Base-by-base conservation (phyloP, 2,329 filamentous ascomycete species). In the Trichoderma semiorbis region DNA sequence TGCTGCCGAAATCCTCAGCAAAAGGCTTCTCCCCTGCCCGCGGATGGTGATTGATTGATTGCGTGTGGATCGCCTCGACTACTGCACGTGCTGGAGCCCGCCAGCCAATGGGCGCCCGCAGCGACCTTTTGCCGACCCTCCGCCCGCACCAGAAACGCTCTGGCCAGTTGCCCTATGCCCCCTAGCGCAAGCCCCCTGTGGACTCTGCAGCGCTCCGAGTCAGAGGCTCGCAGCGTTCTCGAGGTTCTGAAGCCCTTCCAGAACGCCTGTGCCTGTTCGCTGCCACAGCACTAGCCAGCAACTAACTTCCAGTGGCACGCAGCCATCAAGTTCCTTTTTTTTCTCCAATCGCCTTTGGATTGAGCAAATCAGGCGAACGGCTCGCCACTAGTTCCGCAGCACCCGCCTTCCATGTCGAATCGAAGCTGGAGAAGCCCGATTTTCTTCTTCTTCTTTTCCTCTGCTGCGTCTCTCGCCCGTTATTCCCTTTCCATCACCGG, bases 221-320 rank as follows among this genome's bases (percentile, higher is more conserved):
- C 66, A 69, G 55, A 50, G 62, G 39, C n/a, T 21, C 47, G 47
- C 47, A 24, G 47, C 62, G 21, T 65, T n/a, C n/a, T 53, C n/a
- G 10, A 53, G 28, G 63, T 71, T 71, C 69, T 65, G 53, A 60
- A 65, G 69, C 34, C 28, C 36, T 71, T 71, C 69, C 69, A 71
- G 69, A 71, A 71, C 60, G 47, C 61, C 30, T 24, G 63, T 57
- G 63, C 63, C 63, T 66, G 57, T 34, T 34, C 57, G 57, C 57
- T 30, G 57, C 57, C 57, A 60, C 57, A 60, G 57, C 57, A n/a
- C 57, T 60, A 60, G 57, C 8, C 11, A 39, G 58, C 58, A 21
- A 21, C 58, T 39, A 36, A 60, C 57, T 14, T 12, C 3, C 28
- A 32, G 28, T 60, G 57, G 57, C 28, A 60, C 28, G 28, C 57